Evolutionary conservation across 31 red algal genomes (phyloP).

Genomic region (Odonthalia washingtoniensis): DNA sequence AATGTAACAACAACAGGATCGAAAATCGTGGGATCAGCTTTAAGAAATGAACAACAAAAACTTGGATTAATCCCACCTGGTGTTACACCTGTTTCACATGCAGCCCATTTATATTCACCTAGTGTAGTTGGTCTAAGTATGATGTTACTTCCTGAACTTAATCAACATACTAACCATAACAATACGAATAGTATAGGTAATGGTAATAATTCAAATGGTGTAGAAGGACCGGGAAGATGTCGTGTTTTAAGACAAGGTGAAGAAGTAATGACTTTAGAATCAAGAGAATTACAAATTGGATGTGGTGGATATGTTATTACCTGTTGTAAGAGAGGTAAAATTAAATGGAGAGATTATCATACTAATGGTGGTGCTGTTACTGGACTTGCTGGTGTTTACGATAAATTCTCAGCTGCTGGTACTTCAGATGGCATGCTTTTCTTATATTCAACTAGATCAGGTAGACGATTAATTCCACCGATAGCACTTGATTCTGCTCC

Average conservation of each 20-base stretch:
- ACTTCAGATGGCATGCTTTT: conserved; percentile 83
- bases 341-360: conserved; percentile 81
- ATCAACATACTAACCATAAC: no score
- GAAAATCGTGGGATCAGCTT: neutral
- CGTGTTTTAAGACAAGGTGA: conserved; percentile 56
- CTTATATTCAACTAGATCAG: conserved; percentile 68
- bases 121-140: conserved; percentile 79
- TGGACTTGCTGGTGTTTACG: conserved; percentile 61
- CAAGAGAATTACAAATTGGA: conserved; percentile 58
- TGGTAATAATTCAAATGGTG: no score
- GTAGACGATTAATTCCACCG: conserved; percentile 76
- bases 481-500: conserved; percentile 85
- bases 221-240: conserved; percentile 61
- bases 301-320: conserved; percentile 67
- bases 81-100: conserved; percentile 51
- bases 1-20: neutral
- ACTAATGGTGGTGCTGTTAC: conserved; percentile 57
- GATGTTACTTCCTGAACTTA: conserved; percentile 67
- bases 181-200: no score
- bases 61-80: conserved; percentile 39
- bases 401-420: conserved; percentile 61
- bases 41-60: neutral
- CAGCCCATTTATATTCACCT: conserved; percentile 61
- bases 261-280: conserved; percentile 62
- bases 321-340: conserved; percentile 53